phyloP scores from a whole-genome alignment of 2,329 filamentous ascomycete genomes.

The Coleophoma eucalyptorum region DNA sequence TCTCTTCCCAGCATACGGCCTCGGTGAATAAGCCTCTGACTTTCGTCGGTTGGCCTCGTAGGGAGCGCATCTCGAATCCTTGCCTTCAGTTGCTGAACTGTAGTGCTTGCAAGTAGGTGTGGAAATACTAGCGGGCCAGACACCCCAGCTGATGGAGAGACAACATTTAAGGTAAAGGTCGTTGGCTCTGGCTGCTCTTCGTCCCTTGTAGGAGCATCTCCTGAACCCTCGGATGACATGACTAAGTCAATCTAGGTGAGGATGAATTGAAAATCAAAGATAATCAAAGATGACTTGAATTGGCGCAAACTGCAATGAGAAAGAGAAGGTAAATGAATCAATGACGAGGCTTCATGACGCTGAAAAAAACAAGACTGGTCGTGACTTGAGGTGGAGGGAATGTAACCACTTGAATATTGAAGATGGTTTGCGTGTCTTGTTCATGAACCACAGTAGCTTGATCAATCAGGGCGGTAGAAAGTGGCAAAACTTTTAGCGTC shows the following conservation, averaged over 20 bases:
- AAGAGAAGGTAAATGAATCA: too few relatives aligned
- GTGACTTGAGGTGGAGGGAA: background rate
- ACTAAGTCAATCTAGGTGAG: background rate
- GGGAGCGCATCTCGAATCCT: slow-evolving; percentile 50
- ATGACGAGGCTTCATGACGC: background rate
- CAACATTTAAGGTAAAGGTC: slow-evolving; percentile 51
- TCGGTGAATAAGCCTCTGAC: slow-evolving; percentile 57
- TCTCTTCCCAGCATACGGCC: slow-evolving; percentile 53
- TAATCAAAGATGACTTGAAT: background rate
- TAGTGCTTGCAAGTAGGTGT: slow-evolving; percentile 44
- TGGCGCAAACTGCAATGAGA: too few relatives aligned
- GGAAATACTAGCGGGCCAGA: slow-evolving; percentile 46
- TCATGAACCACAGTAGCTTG: background rate
- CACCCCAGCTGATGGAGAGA: slow-evolving; percentile 55
- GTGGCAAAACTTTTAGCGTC: background rate
- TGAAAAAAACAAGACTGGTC: background rate
- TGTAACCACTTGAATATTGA: too few relatives aligned
- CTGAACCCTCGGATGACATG: slow-evolving; percentile 14
- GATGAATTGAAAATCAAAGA: background rate
- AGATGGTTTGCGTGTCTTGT: background rate
- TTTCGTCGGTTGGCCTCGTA: slow-evolving; percentile 46
- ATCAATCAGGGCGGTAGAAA: background rate
- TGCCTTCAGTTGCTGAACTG: slow-evolving; percentile 53
- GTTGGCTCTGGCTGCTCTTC: slow-evolving; percentile 15
- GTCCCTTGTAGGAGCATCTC: slow-evolving; percentile 11